Evolutionary conservation across 73 alveolate genomes (phyloP).

Genomic region (Breviolum minutum): DNA sequence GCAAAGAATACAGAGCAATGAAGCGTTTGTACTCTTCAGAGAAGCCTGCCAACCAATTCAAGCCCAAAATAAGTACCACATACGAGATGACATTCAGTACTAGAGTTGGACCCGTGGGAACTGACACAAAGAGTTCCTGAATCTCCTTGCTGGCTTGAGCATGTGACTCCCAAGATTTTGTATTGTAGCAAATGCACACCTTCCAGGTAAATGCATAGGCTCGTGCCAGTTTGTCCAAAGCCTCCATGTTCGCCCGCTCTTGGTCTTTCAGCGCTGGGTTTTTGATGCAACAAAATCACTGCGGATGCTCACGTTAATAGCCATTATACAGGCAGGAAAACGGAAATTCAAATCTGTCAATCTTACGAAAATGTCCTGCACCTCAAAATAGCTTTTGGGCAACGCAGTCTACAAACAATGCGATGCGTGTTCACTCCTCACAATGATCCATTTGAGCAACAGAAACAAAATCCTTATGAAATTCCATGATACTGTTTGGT

Average conservation of each 20-base stretch:
- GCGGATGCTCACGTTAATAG: too few relatives aligned
- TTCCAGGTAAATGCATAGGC: constrained; percentile 10
- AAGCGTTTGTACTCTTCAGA: constrained; percentile 37
- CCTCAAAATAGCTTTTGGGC: too few relatives aligned
- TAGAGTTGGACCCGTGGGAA: constrained; percentile 25
- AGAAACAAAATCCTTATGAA: too few relatives aligned
- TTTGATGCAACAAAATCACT: too few relatives aligned
- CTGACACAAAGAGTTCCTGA: constrained; percentile 33
- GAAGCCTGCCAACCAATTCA: constrained; percentile 59
- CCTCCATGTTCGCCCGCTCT: not conserved
- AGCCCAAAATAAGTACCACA: not conserved
- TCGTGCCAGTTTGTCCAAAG: not conserved
- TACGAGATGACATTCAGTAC: constrained; percentile 39
- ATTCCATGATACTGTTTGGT: too few relatives aligned
- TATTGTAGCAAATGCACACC: not conserved
- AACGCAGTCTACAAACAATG: too few relatives aligned
- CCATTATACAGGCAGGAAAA: too few relatives aligned
- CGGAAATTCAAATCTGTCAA: too few relatives aligned
- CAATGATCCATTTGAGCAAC: too few relatives aligned
- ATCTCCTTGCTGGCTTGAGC: constrained; percentile 52
- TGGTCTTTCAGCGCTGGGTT: not conserved
- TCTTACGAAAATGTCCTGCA: too few relatives aligned
- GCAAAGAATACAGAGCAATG: constrained; percentile 37
- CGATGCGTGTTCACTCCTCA: too few relatives aligned
- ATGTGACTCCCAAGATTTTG: constrained; percentile 15